Evolutionary conservation across 208 protist species (phyloP).

Genomic region (Wallacemonas sp.): DNA sequence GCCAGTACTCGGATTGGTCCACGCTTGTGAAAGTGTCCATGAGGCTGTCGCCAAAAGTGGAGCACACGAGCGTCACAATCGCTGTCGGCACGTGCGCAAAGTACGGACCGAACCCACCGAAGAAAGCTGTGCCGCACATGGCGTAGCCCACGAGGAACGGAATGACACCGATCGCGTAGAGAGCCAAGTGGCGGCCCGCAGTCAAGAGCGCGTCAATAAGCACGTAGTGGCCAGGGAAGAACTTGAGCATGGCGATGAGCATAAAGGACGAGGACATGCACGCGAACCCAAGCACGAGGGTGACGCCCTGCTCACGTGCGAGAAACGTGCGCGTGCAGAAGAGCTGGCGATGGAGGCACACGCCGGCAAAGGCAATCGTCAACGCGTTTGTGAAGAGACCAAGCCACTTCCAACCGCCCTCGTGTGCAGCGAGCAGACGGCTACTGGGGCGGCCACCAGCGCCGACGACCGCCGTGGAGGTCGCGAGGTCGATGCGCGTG

Average conservation of each 20-base stretch:
- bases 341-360: conserved; percentile 38
- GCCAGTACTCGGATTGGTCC: conserved; percentile 44
- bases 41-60: conserved; percentile 58
- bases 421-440: conserved; percentile 7
- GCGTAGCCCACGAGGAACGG: conserved; percentile 52
- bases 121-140: conserved; percentile 51
- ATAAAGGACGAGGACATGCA: conserved; percentile 41
- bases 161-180: conserved; percentile 45
- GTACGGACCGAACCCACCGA: conserved; percentile 38
- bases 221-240: conserved; percentile 48
- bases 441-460: background rate
- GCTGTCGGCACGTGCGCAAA: conserved; percentile 38
- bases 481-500: background rate
- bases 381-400: conserved; percentile 45
- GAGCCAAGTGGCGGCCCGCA: conserved; percentile 35
- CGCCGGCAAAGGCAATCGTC: conserved; percentile 36
- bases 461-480: too few relatives aligned
- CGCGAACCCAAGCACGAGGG: conserved; percentile 55
- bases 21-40: conserved; percentile 57
- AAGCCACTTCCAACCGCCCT: conserved; percentile 39
- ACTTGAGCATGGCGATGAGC: conserved; percentile 44
- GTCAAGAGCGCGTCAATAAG: conserved; percentile 50
- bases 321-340: conserved; percentile 16
- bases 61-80: conserved; percentile 54
- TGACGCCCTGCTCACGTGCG: conserved; percentile 38